Evolutionary conservation across 768 basidiomycete genomes (phyloP).

Genomic region (Termitomyces sp.): DNA sequence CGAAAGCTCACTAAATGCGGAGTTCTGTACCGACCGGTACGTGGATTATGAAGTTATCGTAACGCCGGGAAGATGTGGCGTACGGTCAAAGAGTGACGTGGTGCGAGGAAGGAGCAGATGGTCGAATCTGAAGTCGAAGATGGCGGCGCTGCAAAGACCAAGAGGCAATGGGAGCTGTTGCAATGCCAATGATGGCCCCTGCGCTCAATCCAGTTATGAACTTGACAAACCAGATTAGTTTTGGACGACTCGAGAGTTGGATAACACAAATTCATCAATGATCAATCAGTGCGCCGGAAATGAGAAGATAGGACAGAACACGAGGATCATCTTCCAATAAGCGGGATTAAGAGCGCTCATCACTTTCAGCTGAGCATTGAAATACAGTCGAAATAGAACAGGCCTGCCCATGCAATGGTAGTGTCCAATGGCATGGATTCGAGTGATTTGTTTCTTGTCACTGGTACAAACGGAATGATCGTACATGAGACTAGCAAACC

Average conservation of each 20-base stretch:
- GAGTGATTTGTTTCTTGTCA: constrained; percentile 47
- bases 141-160: constrained; percentile 44
- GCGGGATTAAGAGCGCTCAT: constrained; percentile 58
- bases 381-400: constrained; percentile 43
- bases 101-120: constrained; percentile 53
- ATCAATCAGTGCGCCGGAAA: constrained; percentile 51
- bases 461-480: constrained; percentile 53
- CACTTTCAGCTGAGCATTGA: constrained; percentile 58
- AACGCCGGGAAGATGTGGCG: constrained; percentile 22
- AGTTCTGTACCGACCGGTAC: constrained; percentile 29
- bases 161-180: constrained; percentile 48
- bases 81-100: constrained; percentile 40
- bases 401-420: constrained; percentile 55
- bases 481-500: constrained; percentile 49
- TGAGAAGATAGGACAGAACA: constrained; percentile 54
- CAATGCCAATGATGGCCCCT: constrained; percentile 48
- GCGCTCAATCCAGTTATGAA: constrained; percentile 61
- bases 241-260: not conserved
- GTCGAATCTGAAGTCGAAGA: constrained; percentile 59
- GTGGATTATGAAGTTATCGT: constrained; percentile 28
- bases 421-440: constrained; percentile 57
- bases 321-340: constrained; percentile 61
- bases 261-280: constrained; percentile 49
- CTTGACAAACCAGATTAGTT: constrained; percentile 16
- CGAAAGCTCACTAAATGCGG: constrained; percentile 31